Evolutionary conservation across 1,139 yeast genomes (phyloP), one percentile per base, ranked within the genome.

Genomic region (Yamadazyma trypodendri): DNA sequence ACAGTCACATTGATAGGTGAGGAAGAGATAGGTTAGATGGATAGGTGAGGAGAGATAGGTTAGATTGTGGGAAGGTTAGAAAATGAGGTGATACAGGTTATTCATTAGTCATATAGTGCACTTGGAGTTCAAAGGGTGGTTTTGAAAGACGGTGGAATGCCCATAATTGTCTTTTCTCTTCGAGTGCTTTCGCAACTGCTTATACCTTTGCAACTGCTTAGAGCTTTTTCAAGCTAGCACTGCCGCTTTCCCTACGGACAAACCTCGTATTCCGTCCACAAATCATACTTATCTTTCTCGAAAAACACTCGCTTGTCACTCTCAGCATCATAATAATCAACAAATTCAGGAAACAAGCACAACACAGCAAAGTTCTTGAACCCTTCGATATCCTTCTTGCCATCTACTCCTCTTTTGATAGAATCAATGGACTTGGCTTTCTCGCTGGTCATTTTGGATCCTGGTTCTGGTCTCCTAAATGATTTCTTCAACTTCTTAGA

Each of bases 391-490:
- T 79, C 87, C 52, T 81, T 76, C 36, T 81, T 74, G 7, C 95
- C 96, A 58, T 87, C 95, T 11, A 86, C 95, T 5, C 95, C 94
- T 47, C 95, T 72, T 35, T 77, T 70, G 36, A 87, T 82, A 38
- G 84, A 76, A 58, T 87, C 95, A 31, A 87, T 63, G 41, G 68
- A 56, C 51, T 76, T 77, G 29, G 70, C 69, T 40, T 75, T 75
- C 25, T 76, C 81, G n/a, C 68, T 70, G n/a, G 77, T 73, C 56
- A 86, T 56, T 17, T 64, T 61, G 2, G 79, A 63, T 16, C 83
- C 82, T 1, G 95, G 95, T 1, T 72, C 60, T 1, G 95, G 95
- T 49, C 79, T 81, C 40, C 85, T 74, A 58, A 83, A 87, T 20
- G 82, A 68, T 35, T 80, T 75, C 55, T 81, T 81, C 54, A 84